Base-by-base conservation (phyloP, 202 grass and related monocot genomes). In the Setaria italica region DNA sequence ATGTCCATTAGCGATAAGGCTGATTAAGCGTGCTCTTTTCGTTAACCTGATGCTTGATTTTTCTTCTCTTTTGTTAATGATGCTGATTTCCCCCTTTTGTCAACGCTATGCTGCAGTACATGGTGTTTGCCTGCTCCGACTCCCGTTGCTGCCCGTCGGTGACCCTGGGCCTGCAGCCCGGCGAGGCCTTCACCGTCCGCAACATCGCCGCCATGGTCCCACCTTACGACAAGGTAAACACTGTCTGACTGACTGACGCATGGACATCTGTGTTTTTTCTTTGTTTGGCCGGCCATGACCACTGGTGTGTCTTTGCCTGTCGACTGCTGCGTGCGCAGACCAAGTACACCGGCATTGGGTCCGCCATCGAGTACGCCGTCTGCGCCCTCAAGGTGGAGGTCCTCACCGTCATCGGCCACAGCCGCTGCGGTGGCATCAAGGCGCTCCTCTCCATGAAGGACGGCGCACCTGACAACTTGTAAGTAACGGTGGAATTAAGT, bases 81-180 rank as follows among this genome's bases (percentile, higher is more conserved):
- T 32, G 29, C 60, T 63, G 29, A 33, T 33, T 30, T 62, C 1
- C 7, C 3, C 20, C 59, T 13, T 33, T 3, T 12, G 9, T 4
- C 3, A 6, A 11, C 35, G 50, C 2, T 32, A 14, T 39, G 62
- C 4, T 42, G 82, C 90, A 99, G 97, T 99, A 94, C 88, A 92
- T 99, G 96, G 93, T 99, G 80, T 99, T 99, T 76, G 87, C 97
- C 0, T 99, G 97, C 70, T 15, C 97, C 7, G 97, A 99, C 80
- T 99, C 97, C 0, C 97, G 97, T 1, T 90, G 92, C 78, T 99
- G 97, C 93, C 97, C 97, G 42, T 99, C 97, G 37, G 93, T 99
- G 87, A 88, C 90, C 54, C 84, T 99, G 9, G 85, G 87, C 32
- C 91, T 96, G 79, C 16, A 94, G 64, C 97, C 97, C 17, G 97